Evolutionary conservation across 441 rosid genomes (phyloP), one percentile per base, ranked within the genome.

Genomic region (Mallotus japonicus): DNA sequence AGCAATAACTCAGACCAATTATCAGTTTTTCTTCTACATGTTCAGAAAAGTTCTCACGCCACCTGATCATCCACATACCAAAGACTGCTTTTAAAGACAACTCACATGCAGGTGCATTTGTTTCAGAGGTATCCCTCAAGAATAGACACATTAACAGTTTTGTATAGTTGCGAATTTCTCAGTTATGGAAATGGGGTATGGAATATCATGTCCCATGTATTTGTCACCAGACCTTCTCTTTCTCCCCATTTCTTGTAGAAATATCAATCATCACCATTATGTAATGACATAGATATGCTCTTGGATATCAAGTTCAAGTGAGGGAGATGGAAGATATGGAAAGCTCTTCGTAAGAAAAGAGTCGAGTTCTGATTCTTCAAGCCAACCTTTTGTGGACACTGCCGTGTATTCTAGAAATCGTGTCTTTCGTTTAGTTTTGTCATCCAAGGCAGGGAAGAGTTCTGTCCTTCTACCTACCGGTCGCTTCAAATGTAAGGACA

Each of bases 31-130:
- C 44, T 28, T 49, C 17, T 60, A 61, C 66, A 53, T 62, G 24
- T 83, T 83, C 96, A 92, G 97, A 88, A 65, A 95, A 95, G 84
- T 92, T 92, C 81, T 95, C 98, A 22, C 96, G 98, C 61, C 99
- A 95, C 80, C 75, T 95, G 80, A 63, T 91, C 75, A 67, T 92
- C 72, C 83, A 86, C 76, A 88, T 95, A 71, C 98, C 97, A 60
- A 87, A 83, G 82, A 78, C 80, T 44, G 95, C 96, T 78, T 95
- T 95, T 74, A 95, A 92, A 88, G 99, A 95, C 84, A 95, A 95
- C 80, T 85, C 77, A 44, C 98, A 95, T 75, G 95, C 84, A 64
- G 98, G 98, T 79, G 95, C 91, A 77, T 91, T 95, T 92, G 93
- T 95, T 65, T 83, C 89, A 62, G 99, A 95, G 98, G 99, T 95